Evolutionary conservation across 345 rosid species (phyloP), one percentile per base, ranked within the genome.

Genomic region (Mercurialis annua): DNA sequence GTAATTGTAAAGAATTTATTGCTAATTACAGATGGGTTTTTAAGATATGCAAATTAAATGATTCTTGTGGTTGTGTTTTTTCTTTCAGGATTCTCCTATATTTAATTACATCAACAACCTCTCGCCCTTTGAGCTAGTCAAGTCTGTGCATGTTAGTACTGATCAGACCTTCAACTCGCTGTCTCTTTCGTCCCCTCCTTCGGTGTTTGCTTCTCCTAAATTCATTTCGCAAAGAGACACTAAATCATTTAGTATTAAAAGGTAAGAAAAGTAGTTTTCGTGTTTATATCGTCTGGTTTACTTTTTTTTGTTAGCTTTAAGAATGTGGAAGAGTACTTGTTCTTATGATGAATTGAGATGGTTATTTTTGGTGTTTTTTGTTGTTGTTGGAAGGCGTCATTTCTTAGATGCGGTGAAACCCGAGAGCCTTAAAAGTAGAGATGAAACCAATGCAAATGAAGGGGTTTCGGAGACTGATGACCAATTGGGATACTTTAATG

Each of bases 1-100:
- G n/a, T 27, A 30, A 31, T 43, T 49, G 59, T 26, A 38, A n/a
- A n/a, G n/a, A n/a, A n/a, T 9, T 31, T 31, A 49, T 51, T 3
- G 27, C 30, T 16, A 3, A 38, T 15, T 6, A 18, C 67, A 18
- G 9, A 33, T 21, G 30, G 21, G 64, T 36, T 52, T 34, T 60
- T 17, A 27, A 21, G 29, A 23, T 16, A n/a, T 6, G 7, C 23
- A 38, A 6, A 4, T 17, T 8, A 9, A 18, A 7, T 58, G 57
- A 38, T 48, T 18, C 3, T 59, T 24, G 12, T 58, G 36, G 8
- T 33, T 30, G n/a, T n/a, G n/a, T n/a, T n/a, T n/a, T n/a, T n/a
- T n/a, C n/a, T 65, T 81, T 82, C 84, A 88, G 95, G 84, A 84
- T 78, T 88, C 95, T 62, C 95, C 89, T 3, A 86, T 86, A 18